These are phyloP conservation scores for Hypomontagnella submonticulosa DNA, from an alignment of 495 filamentous ascomycete species.

Conservation along the genomic window DNA sequence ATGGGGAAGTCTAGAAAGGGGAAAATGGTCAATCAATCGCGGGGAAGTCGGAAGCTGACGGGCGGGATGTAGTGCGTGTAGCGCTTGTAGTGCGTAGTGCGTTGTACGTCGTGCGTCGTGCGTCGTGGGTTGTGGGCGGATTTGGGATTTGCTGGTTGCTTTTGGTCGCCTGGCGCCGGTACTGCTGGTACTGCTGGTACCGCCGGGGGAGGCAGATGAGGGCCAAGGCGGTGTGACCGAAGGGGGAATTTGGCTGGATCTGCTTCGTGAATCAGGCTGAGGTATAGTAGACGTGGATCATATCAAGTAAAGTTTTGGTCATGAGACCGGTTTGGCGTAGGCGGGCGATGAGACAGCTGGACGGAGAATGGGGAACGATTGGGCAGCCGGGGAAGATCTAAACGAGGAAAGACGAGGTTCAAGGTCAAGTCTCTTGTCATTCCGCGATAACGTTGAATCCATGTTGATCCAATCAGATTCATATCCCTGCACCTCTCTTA, in stretches of 20 bases:
- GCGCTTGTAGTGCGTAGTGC: constrained; percentile 3
- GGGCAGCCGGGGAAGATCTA: constrained; percentile 40
- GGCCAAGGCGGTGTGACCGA: constrained; percentile 39
- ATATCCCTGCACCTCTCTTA: constrained; percentile 20
- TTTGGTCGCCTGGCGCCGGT: background rate
- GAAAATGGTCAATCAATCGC: constrained; percentile 32
- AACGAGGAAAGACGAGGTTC: constrained; percentile 42
- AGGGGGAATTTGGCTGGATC: constrained; percentile 9
- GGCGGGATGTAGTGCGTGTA: constrained; percentile 36
- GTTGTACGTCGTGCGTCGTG: constrained; percentile 32
- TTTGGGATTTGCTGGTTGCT: too few relatives aligned
- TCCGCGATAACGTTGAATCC: constrained; percentile 31
- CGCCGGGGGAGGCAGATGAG: constrained; percentile 9
- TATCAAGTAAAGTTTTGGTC: constrained; percentile 36
- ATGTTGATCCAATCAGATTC: constrained; percentile 21
- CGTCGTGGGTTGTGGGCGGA: constrained; percentile 3
- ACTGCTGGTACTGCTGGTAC: too few relatives aligned
- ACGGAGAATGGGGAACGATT: constrained; percentile 35
- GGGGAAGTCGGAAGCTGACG: constrained; percentile 45
- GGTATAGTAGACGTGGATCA: constrained; percentile 32
- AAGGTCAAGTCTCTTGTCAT: constrained; percentile 26
- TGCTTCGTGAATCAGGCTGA: constrained; percentile 36
- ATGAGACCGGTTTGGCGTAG: constrained; percentile 47
- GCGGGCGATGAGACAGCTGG: constrained; percentile 40
- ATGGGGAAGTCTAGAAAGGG: constrained; percentile 22